Percentiles rank a stretch among this genome's conserved stretches.
phyloP scores from a whole-genome alignment of 2,329 filamentous ascomycete species.

The Aspergillus candidus region DNA sequence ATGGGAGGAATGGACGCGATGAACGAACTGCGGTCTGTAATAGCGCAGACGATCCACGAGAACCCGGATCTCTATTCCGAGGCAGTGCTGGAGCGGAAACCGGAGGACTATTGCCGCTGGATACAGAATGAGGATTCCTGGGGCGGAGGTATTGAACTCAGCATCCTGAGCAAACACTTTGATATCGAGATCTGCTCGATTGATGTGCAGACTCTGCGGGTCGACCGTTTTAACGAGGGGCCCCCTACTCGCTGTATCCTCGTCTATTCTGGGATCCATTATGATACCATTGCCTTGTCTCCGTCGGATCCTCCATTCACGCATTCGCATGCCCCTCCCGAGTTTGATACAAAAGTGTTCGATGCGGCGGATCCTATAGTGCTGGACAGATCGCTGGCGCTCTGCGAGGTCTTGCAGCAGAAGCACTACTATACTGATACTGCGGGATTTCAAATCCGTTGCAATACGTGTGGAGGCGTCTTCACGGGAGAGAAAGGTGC shows the following conservation, averaged over 20 bases:
- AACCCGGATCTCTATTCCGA: conserved; percentile 68
- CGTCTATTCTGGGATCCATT: conserved; percentile 89
- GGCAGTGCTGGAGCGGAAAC: conserved; percentile 67
- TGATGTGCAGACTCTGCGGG: conserved; percentile 63
- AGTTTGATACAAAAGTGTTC: conserved; percentile 75
- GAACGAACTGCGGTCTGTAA: conserved; percentile 67
- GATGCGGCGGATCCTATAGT: conserved; percentile 51
- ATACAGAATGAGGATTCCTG: conserved; percentile 76
- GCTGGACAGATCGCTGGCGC: conserved; percentile 54
- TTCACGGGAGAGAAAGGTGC: conserved; percentile 44
- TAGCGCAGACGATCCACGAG: conserved; percentile 70
- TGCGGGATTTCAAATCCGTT: conserved; percentile 68
- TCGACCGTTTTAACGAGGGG: conserved; percentile 75
- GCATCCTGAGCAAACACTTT: conserved; percentile 78
- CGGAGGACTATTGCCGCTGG: conserved; percentile 71
- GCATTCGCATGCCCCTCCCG: conserved; percentile 56
- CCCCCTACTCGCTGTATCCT: conserved; percentile 65
- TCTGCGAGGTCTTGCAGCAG: conserved; percentile 61
- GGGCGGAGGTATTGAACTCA: conserved; percentile 88
- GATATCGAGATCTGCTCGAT: conserved; percentile 78
- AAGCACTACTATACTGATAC: conserved; percentile 88
- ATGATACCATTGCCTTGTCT: conserved; percentile 78
- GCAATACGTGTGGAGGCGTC: conserved; percentile 53
- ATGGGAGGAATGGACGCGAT: conserved; percentile 61
- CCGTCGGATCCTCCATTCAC: conserved; percentile 54